Base-by-base conservation (phyloP, 805 yeast species). In the Monosporozyma aerobia region DNA sequence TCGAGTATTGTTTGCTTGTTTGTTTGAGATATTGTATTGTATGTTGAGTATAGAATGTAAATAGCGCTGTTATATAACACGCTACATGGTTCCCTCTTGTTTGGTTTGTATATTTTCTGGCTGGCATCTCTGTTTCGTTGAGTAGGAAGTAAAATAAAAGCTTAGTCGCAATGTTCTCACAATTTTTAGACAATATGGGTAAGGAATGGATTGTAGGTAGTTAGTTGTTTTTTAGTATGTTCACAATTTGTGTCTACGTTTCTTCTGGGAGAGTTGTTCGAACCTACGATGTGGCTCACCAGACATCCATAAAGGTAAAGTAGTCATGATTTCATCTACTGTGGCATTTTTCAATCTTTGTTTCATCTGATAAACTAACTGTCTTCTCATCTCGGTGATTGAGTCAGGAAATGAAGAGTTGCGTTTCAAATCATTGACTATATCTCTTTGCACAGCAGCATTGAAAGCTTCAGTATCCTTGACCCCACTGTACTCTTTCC, bases 331-430 rank as follows among this genome's bases (percentile, higher is more conserved):
- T 44, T 63, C 67, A 13, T 44, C 27, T 10, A 59, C 47, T 39
- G 63, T 63, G 1, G 66, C 59, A 30, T 33, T 48, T 2, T 47
- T 30, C 33, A 63, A 40, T 33, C 39, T 44, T 14, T 25, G 27
- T 4, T 48, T 44, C 35, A 47, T 40, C 5, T 45, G 41, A 33
- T 30, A 35, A 41, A 45, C 48, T 13, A 53, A 13, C 33, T 72
- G 58, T 48, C 57, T 64, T 57, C 77, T 77, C 63, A 73, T 75
- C 49, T 70, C 75, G n/a, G 65, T 57, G 33, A 76, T 65, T 35
- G 77, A 72, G 3, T 66, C 68, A 51, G 62, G 61, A 51, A 73
- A 65, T 53, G 74, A 63, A 46, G 65, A 67, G 49, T 65, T 60
- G n/a, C 57, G 47, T 55, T 60, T 59, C 52, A 76, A 60, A 53